phyloP scores from a whole-genome alignment of 352 stramenopile genomes.

The Phytopythium boreale region DNA sequence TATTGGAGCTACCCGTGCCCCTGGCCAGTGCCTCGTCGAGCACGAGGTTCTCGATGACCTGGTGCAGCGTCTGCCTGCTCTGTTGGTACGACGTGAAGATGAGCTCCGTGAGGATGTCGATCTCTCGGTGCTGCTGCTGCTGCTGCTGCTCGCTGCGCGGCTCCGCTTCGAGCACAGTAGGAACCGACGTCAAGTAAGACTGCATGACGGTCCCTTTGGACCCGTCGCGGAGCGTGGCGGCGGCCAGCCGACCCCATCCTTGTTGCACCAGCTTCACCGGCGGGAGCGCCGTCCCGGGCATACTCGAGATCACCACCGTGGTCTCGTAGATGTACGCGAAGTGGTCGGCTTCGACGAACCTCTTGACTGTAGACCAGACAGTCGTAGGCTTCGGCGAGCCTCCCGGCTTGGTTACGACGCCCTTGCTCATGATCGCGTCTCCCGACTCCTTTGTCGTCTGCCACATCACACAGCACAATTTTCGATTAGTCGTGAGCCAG shows the following conservation, averaged over 20 bases:
- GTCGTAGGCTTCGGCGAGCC: slow-evolving; percentile 11
- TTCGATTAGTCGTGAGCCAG: not conserved
- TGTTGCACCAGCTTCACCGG: slow-evolving; percentile 22
- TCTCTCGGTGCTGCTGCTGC: slow-evolving; percentile 21
- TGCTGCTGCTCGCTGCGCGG: slow-evolving; percentile 5
- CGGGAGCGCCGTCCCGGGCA: not conserved
- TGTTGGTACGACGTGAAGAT: slow-evolving; percentile 26
- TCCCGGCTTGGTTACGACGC: slow-evolving; percentile 8
- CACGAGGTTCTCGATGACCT: slow-evolving; percentile 31
- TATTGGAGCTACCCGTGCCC: not conserved
- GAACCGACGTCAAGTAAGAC: slow-evolving; percentile 25
- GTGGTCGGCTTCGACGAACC: slow-evolving; percentile 13
- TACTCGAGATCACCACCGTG: slow-evolving; percentile 10
- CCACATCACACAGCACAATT: not conserved
- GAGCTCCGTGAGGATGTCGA: slow-evolving; percentile 27
- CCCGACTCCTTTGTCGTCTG: slow-evolving; percentile 14
- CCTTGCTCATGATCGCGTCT: slow-evolving; percentile 17
- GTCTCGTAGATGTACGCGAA: slow-evolving; percentile 18
- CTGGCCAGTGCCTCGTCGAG: slow-evolving; percentile 28
- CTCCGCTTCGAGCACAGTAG: slow-evolving; percentile 16
- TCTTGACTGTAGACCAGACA: slow-evolving; percentile 21
- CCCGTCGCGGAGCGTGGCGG: slow-evolving; percentile 19
- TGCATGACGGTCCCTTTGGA: slow-evolving; percentile 16
- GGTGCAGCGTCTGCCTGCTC: slow-evolving; percentile 24
- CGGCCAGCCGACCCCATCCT: slow-evolving; percentile 13